These are phyloP conservation scores for Spergularia azorica DNA, from an alignment of 179 eudicot genomes.

Conservation along the genomic window DNA sequence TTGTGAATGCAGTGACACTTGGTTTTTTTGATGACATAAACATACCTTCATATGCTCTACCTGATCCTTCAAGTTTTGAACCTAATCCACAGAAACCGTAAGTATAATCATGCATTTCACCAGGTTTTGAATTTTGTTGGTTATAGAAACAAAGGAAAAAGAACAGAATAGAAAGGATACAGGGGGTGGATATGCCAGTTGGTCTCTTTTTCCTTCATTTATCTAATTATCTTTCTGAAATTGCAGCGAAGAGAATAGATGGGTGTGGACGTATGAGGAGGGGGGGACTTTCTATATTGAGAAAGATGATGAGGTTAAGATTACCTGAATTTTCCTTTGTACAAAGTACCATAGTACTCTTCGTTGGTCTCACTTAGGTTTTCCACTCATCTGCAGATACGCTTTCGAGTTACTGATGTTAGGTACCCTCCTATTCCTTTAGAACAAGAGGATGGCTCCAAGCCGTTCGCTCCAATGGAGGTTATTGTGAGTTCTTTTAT, in stretches of 20 bases:
- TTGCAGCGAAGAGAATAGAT: slow-evolving; percentile 44
- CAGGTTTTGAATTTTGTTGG: neutral
- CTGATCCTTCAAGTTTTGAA: slow-evolving; percentile 41
- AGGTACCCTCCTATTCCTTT: slow-evolving; percentile 68
- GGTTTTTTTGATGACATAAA: slow-evolving; percentile 83
- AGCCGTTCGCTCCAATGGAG: slow-evolving; percentile 93
- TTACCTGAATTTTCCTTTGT: neutral
- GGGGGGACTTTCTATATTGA: slow-evolving; percentile 36
- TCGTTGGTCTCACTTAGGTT: slow-evolving; percentile 12
- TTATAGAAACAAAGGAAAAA: neutral
- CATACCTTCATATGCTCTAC: slow-evolving; percentile 57
- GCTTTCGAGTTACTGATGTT: slow-evolving; percentile 63
- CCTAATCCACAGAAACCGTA: slow-evolving; percentile 47
- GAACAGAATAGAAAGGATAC: neutral
- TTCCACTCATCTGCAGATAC: slow-evolving; percentile 52
- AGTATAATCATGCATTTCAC: slow-evolving; percentile 27
- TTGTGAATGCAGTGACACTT: slow-evolving; percentile 56
- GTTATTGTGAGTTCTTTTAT: slow-evolving; percentile 55
- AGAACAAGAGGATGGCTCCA: slow-evolving; percentile 53
- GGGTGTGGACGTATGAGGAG: slow-evolving; percentile 54
- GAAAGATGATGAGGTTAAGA: slow-evolving; percentile 42
- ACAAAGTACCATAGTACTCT: slow-evolving; percentile 11
- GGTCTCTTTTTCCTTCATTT: neutral
- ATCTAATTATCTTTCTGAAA: slow-evolving; percentile 1
- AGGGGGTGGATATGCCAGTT: neutral